Percentiles rank a stretch among this genome's conserved stretches.
phyloP scores from a whole-genome alignment of 148 eudicot species.

The Rheum nobile region DNA sequence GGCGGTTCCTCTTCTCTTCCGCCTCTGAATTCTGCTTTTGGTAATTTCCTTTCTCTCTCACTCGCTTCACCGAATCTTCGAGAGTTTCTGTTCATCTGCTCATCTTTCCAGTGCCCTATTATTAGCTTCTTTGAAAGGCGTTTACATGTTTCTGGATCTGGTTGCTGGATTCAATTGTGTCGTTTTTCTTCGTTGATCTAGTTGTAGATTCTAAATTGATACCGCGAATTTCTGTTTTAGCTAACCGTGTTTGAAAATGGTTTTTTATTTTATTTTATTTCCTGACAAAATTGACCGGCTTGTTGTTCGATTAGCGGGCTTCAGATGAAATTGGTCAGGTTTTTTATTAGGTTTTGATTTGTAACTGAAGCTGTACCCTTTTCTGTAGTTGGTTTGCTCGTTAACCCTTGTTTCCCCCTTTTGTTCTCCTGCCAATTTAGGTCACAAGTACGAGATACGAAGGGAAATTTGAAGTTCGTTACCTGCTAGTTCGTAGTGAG shows the following conservation, averaged over 20 bases:
- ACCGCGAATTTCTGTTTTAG: not conserved
- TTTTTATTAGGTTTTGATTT: not conserved
- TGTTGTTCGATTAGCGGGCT: not conserved
- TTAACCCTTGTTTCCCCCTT: not conserved
- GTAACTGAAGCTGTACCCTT: not conserved
- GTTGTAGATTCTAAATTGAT: constrained; percentile 5
- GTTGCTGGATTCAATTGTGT: not conserved
- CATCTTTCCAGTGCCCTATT: not conserved
- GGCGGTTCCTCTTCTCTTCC: constrained; percentile 9
- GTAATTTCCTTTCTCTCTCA: not conserved
- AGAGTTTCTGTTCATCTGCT: not conserved
- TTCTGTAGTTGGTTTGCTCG: not conserved
- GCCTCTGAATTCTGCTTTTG: not conserved
- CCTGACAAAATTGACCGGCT: not conserved
- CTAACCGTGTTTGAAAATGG: not conserved
- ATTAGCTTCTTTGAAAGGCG: not conserved
- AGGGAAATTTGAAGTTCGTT: not conserved
- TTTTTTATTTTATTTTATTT: too few species aligned
- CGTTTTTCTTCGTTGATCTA: not conserved
- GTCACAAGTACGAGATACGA: not conserved
- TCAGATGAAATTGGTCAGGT: not conserved
- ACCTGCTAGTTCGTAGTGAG: not conserved
- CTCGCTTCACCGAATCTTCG: constrained; percentile 1
- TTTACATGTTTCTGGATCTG: not conserved
- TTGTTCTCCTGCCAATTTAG: not conserved